phyloP scores from a whole-genome alignment of 805 yeast species.

The Spathaspora boniae region DNA sequence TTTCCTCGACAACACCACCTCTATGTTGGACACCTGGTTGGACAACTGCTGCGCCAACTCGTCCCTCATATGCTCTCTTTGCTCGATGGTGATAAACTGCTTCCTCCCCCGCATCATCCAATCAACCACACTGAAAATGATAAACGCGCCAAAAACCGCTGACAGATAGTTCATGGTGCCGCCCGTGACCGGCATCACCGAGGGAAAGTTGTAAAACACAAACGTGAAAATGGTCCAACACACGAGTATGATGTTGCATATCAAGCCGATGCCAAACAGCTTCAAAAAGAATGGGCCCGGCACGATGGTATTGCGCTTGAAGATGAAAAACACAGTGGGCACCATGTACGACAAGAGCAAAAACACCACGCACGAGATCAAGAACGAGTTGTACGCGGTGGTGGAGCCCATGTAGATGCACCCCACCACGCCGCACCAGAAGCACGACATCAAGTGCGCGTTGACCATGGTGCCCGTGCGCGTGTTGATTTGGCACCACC shows the following conservation, averaged over 20 bases:
- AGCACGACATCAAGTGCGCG: constrained; percentile 55
- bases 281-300: constrained; percentile 73
- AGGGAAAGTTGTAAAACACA: constrained; percentile 64
- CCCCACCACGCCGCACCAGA: constrained; percentile 52
- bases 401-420: constrained; percentile 63
- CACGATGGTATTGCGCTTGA: constrained; percentile 47
- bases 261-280: constrained; percentile 50
- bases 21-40: constrained; percentile 20
- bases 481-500: constrained; percentile 47
- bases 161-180: constrained; percentile 67
- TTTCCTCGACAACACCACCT: constrained; percentile 15
- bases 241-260: constrained; percentile 49
- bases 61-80: constrained; percentile 17
- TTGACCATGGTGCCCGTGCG: constrained; percentile 53
- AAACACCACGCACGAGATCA: constrained; percentile 58
- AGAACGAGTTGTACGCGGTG: constrained; percentile 65
- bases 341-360: constrained; percentile 55
- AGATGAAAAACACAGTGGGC: constrained; percentile 46
- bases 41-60: constrained; percentile 23
- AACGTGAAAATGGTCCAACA: constrained; percentile 58
- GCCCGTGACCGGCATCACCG: constrained; percentile 55
- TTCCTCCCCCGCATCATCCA: constrained; percentile 46
- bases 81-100: constrained; percentile 18
- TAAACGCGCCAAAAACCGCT: constrained; percentile 37
- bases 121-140: constrained; percentile 43